Conservation (phyloP, 2,329 filamentous ascomycete species). For the Hypoxylon sp. region DNA sequence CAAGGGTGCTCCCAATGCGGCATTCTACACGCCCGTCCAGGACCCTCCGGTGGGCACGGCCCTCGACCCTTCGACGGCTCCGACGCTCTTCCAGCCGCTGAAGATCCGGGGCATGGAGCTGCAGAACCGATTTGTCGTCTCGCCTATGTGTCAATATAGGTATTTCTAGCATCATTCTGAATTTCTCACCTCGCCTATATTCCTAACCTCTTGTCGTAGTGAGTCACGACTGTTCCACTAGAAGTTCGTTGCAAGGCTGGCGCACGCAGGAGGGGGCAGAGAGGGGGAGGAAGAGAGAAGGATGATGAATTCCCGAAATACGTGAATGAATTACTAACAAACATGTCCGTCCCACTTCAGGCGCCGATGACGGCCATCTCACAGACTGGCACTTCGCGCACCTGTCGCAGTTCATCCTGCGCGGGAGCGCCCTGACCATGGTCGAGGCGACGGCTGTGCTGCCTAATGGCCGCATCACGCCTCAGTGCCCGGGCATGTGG, state of each 20-base stretch:
- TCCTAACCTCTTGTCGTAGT: too few relatives aligned
- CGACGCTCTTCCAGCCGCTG: constrained; percentile 65
- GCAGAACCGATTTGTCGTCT: constrained; percentile 64
- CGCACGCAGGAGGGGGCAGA: too few relatives aligned
- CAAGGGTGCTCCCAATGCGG: constrained; percentile 53
- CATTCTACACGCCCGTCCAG: constrained; percentile 65
- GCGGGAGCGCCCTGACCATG: constrained; percentile 76
- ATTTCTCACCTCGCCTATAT: too few relatives aligned
- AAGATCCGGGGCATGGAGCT: constrained; percentile 61
- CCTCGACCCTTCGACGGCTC: constrained; percentile 51
- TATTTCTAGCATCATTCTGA: too few relatives aligned
- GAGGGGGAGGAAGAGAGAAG: too few relatives aligned
- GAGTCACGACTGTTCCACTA: too few relatives aligned
- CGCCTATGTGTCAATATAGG: constrained; percentile 71
- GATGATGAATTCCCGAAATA: too few relatives aligned
- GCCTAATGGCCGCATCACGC: constrained; percentile 82
- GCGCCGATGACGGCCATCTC: constrained; percentile 68
- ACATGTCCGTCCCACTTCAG: too few relatives aligned
- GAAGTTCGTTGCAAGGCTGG: too few relatives aligned
- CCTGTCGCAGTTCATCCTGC: constrained; percentile 77
- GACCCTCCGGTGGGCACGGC: constrained; percentile 59
- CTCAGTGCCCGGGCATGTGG: constrained; percentile 83
- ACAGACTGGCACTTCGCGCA: constrained; percentile 86
- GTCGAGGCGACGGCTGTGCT: constrained; percentile 81
- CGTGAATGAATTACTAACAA: too few relatives aligned